Evolutionary conservation across 108 stramenopile species (phyloP).

Genomic region (Skeletonema menzelii): DNA sequence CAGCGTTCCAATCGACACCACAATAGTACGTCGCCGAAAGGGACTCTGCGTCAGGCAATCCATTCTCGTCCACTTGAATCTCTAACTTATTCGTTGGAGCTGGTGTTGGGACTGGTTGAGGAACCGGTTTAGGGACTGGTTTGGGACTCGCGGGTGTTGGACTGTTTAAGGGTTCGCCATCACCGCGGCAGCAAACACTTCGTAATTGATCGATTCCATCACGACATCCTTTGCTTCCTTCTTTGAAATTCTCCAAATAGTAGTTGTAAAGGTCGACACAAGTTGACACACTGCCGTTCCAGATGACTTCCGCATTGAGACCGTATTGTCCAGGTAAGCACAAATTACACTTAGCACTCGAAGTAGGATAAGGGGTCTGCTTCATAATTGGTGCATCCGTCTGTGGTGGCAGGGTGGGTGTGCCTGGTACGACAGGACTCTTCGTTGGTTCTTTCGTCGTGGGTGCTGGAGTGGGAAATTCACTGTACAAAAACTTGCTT

Average conservation of each 20-base stretch:
- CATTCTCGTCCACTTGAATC: constrained; percentile 22
- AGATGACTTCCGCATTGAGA: constrained; percentile 35
- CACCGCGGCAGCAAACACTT: constrained; percentile 26
- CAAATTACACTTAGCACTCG: constrained; percentile 26
- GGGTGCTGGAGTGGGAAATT: constrained; percentile 37
- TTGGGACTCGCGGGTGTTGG: neutral
- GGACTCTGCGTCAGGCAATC: constrained; percentile 31
- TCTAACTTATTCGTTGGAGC: constrained; percentile 2
- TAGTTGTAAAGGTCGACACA: constrained; percentile 34
- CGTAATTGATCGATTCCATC: constrained; percentile 29
- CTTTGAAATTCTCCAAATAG: constrained; percentile 23
- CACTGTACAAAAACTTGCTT: constrained; percentile 34
- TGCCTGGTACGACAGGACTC: constrained; percentile 32
- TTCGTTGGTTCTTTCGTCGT: constrained; percentile 25
- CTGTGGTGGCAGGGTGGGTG: constrained; percentile 32
- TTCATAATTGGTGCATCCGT: constrained; percentile 7
- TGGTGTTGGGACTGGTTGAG: neutral
- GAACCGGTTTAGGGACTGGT: neutral
- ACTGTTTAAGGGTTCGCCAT: neutral
- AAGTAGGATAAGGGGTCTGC: constrained; percentile 20
- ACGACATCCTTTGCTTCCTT: constrained; percentile 25
- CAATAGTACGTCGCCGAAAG: constrained; percentile 42
- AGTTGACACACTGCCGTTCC: constrained; percentile 22
- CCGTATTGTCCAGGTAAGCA: constrained; percentile 40
- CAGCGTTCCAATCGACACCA: constrained; percentile 32